Percentiles rank a stretch among this genome's conserved stretches.
Evolutionary conservation across 345 rosid genomes (phyloP).

Genomic region (Acer yangbiense): DNA sequence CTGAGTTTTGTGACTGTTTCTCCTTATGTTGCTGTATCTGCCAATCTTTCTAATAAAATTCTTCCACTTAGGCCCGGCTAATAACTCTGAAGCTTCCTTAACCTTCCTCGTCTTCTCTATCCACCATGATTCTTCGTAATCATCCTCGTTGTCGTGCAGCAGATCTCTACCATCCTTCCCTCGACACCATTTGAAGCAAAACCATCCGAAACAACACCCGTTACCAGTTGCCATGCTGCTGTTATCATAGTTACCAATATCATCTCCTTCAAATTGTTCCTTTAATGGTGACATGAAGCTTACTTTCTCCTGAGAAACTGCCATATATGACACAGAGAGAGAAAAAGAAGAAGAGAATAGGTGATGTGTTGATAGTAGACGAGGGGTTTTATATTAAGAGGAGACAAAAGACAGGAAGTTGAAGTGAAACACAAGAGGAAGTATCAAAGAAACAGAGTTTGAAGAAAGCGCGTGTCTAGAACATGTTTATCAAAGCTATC

Average conservation of each 20-base stretch:
- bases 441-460: not conserved
- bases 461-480: not conserved
- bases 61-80: conserved; percentile 64
- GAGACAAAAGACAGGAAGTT: not conserved
- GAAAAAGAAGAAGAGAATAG: not conserved
- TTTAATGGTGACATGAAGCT: conserved; percentile 30
- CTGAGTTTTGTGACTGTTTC: conserved; percentile 18
- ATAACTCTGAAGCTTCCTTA: conserved; percentile 47
- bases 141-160: conserved; percentile 22
- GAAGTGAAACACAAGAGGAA: conserved; percentile 9
- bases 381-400: not conserved
- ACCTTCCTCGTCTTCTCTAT: conserved; percentile 34
- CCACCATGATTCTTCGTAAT: conserved; percentile 35
- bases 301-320: conserved; percentile 12
- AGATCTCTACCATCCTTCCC: not conserved
- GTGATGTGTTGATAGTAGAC: not conserved
- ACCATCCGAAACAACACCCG: conserved; percentile 41
- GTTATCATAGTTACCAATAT: conserved; percentile 17
- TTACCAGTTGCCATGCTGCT: not conserved
- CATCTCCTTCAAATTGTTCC: conserved; percentile 34
- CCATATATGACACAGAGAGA: not conserved
- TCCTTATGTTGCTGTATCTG: conserved; percentile 28
- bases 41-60: conserved; percentile 50
- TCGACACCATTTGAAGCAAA: conserved; percentile 35
- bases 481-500: not conserved